A percentile compares a stretch with the other conserved stretches of the same genome.
Evolutionary conservation across 2,329 filamentous ascomycete species (phyloP).

Genomic region (Hyphodiscus sp.): DNA sequence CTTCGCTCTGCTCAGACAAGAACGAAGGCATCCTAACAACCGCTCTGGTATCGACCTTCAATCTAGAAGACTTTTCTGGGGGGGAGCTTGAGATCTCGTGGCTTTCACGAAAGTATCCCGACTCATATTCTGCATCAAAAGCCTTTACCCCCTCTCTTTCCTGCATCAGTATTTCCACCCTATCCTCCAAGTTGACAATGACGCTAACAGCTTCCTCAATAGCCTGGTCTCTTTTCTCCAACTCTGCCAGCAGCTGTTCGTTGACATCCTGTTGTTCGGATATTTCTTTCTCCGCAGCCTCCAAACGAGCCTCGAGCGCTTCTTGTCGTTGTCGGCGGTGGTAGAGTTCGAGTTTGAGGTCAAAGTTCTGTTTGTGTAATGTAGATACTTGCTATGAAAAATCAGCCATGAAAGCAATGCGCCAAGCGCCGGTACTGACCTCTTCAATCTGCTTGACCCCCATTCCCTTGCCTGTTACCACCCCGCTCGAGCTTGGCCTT

Average conservation of each 20-base stretch:
- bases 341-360: slow-evolving; percentile 66
- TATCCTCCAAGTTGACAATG: slow-evolving; percentile 59
- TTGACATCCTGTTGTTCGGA: slow-evolving; percentile 47
- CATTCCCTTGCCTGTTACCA: slow-evolving; percentile 40
- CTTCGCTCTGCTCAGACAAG: slow-evolving; percentile 51
- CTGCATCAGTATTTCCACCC: slow-evolving; percentile 45
- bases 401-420: slow-evolving; percentile 7
- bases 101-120: slow-evolving; percentile 17
- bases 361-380: slow-evolving; percentile 70
- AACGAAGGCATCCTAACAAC: slow-evolving; percentile 59
- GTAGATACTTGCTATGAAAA: slow-evolving; percentile 52
- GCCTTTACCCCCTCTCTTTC: slow-evolving; percentile 49
- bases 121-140: slow-evolving; percentile 35
- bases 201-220: slow-evolving; percentile 64
- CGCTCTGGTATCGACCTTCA: slow-evolving; percentile 23
- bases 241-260: slow-evolving; percentile 49
- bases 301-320: slow-evolving; percentile 50
- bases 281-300: slow-evolving; percentile 40
- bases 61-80: slow-evolving; percentile 4
- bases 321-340: slow-evolving; percentile 61
- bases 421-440: slow-evolving; percentile 34
- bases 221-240: slow-evolving; percentile 64
- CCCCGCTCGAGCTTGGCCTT: slow-evolving; percentile 25
- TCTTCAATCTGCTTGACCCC: slow-evolving; percentile 64
- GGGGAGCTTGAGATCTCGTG: slow-evolving; percentile 22